Percentiles rank a stretch among this genome's conserved stretches.
Evolutionary conservation across 1,284 basidiomycete species (phyloP).

Genomic region (Ganoderma lucidum): DNA sequence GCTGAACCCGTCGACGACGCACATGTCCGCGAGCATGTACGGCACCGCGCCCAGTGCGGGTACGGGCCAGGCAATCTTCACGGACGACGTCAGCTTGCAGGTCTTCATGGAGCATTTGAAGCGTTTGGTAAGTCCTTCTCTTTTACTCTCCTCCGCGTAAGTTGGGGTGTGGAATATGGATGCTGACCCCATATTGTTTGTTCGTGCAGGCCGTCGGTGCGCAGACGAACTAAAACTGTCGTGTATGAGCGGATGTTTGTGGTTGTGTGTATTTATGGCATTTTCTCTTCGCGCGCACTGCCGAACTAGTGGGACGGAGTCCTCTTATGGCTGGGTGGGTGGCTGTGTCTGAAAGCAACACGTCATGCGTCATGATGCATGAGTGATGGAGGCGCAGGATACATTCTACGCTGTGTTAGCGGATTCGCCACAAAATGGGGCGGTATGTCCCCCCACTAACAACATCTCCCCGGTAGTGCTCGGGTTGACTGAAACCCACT

Average conservation of each 20-base stretch:
- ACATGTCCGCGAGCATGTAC: slow-evolving; percentile 92
- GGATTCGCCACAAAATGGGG: not conserved
- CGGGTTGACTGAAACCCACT: too few species aligned
- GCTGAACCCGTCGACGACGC: slow-evolving; percentile 97
- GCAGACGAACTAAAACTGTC: slow-evolving; percentile 61
- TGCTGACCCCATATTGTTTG: not conserved
- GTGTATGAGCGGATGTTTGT: slow-evolving; percentile 20
- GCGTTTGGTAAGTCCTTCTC: slow-evolving; percentile 67
- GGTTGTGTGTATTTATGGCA: slow-evolving; percentile 18
- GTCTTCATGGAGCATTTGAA: slow-evolving; percentile 97
- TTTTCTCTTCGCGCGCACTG: not conserved
- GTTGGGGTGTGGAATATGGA: not conserved
- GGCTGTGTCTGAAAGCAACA: not conserved
- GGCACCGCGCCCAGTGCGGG: slow-evolving; percentile 71
- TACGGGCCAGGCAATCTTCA: slow-evolving; percentile 94
- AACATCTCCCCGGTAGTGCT: too few species aligned
- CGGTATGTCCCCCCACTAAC: not conserved
- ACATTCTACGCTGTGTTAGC: too few species aligned
- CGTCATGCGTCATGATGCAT: not conserved
- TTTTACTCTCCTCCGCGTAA: not conserved
- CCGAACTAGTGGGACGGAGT: not conserved
- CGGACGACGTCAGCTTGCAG: slow-evolving; percentile 97
- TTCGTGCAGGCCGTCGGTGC: slow-evolving; percentile 68
- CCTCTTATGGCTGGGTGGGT: not conserved
- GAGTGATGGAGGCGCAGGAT: not conserved